Evolutionary conservation across 129 eudicot genomes (phyloP).

Genomic region (Silybum marianum): DNA sequence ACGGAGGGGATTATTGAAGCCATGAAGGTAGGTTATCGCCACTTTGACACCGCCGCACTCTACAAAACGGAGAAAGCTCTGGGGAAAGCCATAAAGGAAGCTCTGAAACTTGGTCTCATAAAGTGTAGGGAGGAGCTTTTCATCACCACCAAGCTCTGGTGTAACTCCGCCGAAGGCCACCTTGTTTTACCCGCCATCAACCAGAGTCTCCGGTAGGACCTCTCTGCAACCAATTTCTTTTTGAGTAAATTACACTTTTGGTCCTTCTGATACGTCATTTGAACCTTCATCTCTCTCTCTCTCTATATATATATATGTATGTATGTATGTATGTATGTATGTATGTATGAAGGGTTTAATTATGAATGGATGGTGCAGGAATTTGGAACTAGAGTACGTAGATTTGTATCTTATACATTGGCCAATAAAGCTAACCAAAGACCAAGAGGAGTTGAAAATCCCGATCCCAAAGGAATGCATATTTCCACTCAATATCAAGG

Average conservation of each 20-base stretch:
- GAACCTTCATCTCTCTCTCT: no score
- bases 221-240: not conserved
- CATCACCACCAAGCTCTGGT: slow-evolving; percentile 50
- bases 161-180: slow-evolving; percentile 34
- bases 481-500: slow-evolving; percentile 42
- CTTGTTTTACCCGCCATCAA: slow-evolving; percentile 60
- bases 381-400: slow-evolving; percentile 47
- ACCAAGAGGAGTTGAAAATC: slow-evolving; percentile 14
- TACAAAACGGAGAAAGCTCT: slow-evolving; percentile 37
- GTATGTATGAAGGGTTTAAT: no score
- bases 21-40: slow-evolving; percentile 51
- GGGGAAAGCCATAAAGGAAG: slow-evolving; percentile 38
- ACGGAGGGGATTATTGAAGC: slow-evolving; percentile 30
- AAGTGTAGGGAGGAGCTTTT: slow-evolving; percentile 37
- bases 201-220: slow-evolving; percentile 50
- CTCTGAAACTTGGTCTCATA: slow-evolving; percentile 31
- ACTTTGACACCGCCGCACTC: slow-evolving; percentile 46
- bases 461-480: slow-evolving; percentile 44
- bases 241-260: not conserved
- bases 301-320: no score
- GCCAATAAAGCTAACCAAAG: slow-evolving; percentile 40
- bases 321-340: no score
- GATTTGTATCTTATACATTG: slow-evolving; percentile 54
- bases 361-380: slow-evolving; percentile 2
- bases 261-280: not conserved